Percentiles rank a stretch among this genome's conserved stretches.
Conservation (phyloP, 441 rosid genomes). For the Mallotus japonicus region DNA sequence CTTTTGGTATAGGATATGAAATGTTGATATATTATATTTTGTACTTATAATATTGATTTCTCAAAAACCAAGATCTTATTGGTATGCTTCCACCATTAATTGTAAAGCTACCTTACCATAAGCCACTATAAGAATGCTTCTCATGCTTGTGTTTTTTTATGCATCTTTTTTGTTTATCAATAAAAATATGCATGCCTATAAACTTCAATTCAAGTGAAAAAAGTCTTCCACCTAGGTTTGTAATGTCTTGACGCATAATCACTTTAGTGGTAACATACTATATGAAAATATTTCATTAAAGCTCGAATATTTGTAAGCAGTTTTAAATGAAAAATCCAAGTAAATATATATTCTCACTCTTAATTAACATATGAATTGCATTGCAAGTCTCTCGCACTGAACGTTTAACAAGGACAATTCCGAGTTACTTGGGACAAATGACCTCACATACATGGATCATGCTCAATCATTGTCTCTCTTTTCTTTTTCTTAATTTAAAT, state of each 20-base stretch:
- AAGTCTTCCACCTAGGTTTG: slow-evolving; percentile 3
- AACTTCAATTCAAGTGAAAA: no score
- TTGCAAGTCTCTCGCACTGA: slow-evolving; percentile 32
- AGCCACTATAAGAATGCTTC: slow-evolving; percentile 26
- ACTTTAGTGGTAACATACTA: slow-evolving; percentile 38
- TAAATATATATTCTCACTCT: background rate
- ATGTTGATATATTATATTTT: no score
- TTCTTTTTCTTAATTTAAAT: no score
- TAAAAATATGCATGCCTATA: no score
- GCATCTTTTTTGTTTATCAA: no score
- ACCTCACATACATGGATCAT: slow-evolving; percentile 21
- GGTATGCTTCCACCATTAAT: slow-evolving; percentile 37
- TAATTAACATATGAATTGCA: background rate
- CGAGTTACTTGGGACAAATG: slow-evolving; percentile 34
- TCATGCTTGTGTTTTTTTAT: no score
- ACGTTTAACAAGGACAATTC: slow-evolving; percentile 38
- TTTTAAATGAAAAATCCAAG: background rate
- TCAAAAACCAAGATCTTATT: slow-evolving; percentile 35
- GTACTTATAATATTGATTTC: slow-evolving; percentile 21
- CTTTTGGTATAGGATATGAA: no score
- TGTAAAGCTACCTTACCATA: slow-evolving; percentile 34
- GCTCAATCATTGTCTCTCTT: no score
- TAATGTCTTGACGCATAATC: slow-evolving; percentile 35
- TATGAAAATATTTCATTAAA: slow-evolving; percentile 35
- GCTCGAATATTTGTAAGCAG: slow-evolving; percentile 38